Evolutionary conservation across 2,329 filamentous ascomycete species (phyloP).

Genomic region (Penicillium corylophilum): DNA sequence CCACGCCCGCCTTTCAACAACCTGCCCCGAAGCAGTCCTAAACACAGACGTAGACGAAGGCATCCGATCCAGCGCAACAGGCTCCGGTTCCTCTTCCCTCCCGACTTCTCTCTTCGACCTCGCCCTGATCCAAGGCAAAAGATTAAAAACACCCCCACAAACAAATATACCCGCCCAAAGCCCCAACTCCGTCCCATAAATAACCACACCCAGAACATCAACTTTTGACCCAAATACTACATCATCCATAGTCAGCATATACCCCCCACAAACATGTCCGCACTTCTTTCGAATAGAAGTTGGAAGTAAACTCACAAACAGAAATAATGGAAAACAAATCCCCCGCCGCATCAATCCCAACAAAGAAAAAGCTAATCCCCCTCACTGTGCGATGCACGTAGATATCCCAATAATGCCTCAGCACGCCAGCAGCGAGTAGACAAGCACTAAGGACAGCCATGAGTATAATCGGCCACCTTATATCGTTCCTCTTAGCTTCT

Average conservation of each 20-base stretch:
- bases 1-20: conserved; percentile 16
- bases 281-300: no score
- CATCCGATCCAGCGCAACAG: conserved; percentile 45
- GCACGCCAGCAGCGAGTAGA: conserved; percentile 64
- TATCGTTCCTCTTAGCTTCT: conserved; percentile 43
- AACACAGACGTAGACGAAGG: conserved; percentile 65
- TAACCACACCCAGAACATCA: conserved; percentile 63
- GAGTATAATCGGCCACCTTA: conserved; percentile 62
- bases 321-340: conserved; percentile 67
- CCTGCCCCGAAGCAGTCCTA: conserved; percentile 50
- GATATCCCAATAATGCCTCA: conserved; percentile 70
- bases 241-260: no score
- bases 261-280: no score
- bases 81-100: conserved; percentile 6
- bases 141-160: conserved; percentile 64
- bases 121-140: conserved; percentile 53
- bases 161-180: conserved; percentile 68
- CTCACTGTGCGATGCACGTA: conserved; percentile 64
- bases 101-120: no score
- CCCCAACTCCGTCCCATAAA: conserved; percentile 65
- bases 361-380: conserved; percentile 71
- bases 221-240: conserved; percentile 25
- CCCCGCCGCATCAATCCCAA: conserved; percentile 66
- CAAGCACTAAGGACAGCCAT: conserved; percentile 67
- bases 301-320: conserved; percentile 42